phyloP scores from a whole-genome alignment of 371 early-diverging fungal species.

The Smittium culicis region DNA sequence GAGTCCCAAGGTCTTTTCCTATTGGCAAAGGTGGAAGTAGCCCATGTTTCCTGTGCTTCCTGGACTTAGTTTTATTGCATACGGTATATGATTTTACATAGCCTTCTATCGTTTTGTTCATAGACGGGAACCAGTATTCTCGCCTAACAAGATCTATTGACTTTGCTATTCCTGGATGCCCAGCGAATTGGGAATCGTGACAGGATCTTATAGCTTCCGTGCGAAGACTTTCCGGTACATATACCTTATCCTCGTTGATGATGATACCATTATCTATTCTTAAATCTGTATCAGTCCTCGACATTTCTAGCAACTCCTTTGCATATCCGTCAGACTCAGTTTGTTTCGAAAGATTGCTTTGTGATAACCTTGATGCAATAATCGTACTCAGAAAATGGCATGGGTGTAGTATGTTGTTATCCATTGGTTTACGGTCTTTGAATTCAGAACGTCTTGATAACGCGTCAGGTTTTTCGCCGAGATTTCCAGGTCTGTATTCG shows the following conservation, averaged over 20 bases:
- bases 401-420: background rate
- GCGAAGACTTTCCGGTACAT: background rate
- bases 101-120: background rate
- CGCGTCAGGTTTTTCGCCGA: background rate
- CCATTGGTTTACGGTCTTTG: background rate
- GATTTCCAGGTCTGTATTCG: background rate
- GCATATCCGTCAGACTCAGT: background rate
- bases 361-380: background rate
- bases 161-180: conserved; percentile 2
- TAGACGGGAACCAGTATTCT: background rate
- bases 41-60: background rate
- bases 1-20: background rate
- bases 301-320: background rate
- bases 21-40: conserved; percentile 1
- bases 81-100: background rate
- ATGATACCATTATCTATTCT: background rate
- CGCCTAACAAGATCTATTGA: background rate
- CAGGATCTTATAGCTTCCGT: background rate
- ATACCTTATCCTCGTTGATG: background rate
- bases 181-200: conserved; percentile 6
- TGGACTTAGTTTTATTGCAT: background rate
- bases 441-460: background rate
- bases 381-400: background rate
- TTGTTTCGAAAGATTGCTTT: background rate
- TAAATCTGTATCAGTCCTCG: background rate